These are phyloP conservation scores for Cucumis cinereus DNA, from an alignment of 306 rosid species.

Conservation along the genomic window DNA sequence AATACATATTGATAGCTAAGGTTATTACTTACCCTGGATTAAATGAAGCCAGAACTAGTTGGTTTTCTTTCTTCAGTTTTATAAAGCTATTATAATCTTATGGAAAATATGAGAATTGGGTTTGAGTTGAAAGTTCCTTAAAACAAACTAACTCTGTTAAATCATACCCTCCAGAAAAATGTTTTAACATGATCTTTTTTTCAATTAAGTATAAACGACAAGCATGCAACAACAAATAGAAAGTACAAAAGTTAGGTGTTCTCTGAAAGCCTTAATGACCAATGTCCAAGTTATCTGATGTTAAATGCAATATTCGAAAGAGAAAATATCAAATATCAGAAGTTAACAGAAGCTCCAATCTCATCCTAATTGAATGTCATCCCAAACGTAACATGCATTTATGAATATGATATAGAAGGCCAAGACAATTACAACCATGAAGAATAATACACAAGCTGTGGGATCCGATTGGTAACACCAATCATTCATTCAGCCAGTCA, in stretches of 20 bases:
- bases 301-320: background rate
- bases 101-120: background rate
- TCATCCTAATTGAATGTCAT: background rate
- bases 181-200: background rate
- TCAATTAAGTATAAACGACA: background rate
- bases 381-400: background rate
- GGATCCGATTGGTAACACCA: too few relatives aligned
- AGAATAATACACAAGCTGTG: too few relatives aligned
- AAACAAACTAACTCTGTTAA: background rate
- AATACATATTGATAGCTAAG: too few relatives aligned
- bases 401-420: background rate
- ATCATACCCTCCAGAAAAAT: background rate
- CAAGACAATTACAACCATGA: background rate
- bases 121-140: background rate
- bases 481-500: too few relatives aligned
- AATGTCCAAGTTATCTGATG: background rate
- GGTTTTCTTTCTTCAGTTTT: background rate
- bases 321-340: background rate
- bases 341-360: background rate
- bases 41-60: too few relatives aligned
- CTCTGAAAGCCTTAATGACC: background rate
- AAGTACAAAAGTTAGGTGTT: background rate
- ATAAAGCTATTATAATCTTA: background rate
- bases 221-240: background rate
- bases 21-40: too few relatives aligned